phyloP scores from a whole-genome alignment of 352 stramenopile genomes.

The Chloridella minuta region DNA sequence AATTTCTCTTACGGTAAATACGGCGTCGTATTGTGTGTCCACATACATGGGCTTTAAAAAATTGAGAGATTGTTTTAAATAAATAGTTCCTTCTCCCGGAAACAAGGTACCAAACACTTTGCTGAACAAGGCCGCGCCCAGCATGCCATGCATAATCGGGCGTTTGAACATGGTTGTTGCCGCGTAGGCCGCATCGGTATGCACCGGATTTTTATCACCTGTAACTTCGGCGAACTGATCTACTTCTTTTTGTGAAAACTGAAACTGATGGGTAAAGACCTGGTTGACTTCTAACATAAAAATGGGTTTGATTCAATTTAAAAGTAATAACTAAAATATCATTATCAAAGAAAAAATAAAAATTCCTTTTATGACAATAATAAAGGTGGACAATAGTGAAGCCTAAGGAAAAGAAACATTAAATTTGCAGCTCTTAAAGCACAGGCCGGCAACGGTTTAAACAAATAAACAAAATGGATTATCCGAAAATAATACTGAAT shows the following conservation, averaged over 20 bases:
- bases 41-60: slow-evolving; percentile 1
- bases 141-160: background rate
- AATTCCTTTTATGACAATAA: too few species aligned
- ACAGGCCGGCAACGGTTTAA: too few species aligned
- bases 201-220: background rate
- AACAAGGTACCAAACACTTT: slow-evolving; percentile 1
- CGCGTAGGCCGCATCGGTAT: background rate
- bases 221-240: background rate
- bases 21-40: background rate
- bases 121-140: background rate
- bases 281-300: background rate
- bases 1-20: background rate
- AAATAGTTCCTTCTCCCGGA: background rate
- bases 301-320: background rate
- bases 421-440: background rate
- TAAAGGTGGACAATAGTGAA: too few species aligned
- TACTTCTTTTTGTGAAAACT: background rate
- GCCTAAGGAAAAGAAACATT: background rate
- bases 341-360: background rate
- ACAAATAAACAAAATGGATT: too few species aligned
- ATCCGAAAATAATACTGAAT: background rate
- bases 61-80: background rate
- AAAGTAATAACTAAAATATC: background rate
- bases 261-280: background rate
- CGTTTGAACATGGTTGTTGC: background rate